These are phyloP conservation scores for Cylindrodendrum hubeiense DNA, from an alignment of 2,329 filamentous ascomycete genomes.

Conservation along the genomic window DNA sequence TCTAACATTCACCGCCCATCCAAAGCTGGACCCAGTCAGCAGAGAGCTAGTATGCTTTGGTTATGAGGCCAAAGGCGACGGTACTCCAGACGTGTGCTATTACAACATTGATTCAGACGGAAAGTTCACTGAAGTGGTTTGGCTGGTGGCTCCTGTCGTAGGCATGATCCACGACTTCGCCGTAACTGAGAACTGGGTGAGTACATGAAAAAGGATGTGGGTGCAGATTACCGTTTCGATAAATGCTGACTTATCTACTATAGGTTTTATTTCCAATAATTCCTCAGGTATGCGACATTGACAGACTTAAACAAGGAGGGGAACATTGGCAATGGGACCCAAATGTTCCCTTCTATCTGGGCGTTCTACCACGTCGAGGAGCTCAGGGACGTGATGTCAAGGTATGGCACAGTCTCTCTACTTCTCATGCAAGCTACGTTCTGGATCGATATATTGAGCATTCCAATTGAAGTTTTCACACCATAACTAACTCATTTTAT, in stretches of 20 bases:
- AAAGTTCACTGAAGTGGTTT: slow-evolving; percentile 2
- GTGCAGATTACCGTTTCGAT: background rate
- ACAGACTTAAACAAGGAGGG: slow-evolving; percentile 7
- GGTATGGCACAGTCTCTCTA: background rate
- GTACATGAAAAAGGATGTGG: background rate
- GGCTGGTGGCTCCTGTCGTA: background rate
- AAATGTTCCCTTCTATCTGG: slow-evolving; percentile 1
- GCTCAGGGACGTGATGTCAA: slow-evolving; percentile 13
- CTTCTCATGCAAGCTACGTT: no score
- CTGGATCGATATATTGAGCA: background rate
- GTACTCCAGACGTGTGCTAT: slow-evolving; percentile 2
- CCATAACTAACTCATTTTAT: background rate
- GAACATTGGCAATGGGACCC: slow-evolving; percentile 13
- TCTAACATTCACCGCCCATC: slow-evolving; percentile 3
- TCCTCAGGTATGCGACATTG: slow-evolving; percentile 9
- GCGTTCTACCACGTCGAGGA: slow-evolving; percentile 6
- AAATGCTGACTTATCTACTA: background rate
- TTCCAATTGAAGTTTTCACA: background rate
- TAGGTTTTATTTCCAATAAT: slow-evolving; percentile 19
- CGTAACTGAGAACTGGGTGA: slow-evolving; percentile 18
- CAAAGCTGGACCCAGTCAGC: background rate
- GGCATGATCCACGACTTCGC: slow-evolving; percentile 21
- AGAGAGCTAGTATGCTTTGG: slow-evolving; percentile 1
- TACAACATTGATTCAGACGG: background rate
- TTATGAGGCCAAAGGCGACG: background rate